Base-by-base conservation (phyloP, 352 stramenopile species). In the Phytophthora idaei region DNA sequence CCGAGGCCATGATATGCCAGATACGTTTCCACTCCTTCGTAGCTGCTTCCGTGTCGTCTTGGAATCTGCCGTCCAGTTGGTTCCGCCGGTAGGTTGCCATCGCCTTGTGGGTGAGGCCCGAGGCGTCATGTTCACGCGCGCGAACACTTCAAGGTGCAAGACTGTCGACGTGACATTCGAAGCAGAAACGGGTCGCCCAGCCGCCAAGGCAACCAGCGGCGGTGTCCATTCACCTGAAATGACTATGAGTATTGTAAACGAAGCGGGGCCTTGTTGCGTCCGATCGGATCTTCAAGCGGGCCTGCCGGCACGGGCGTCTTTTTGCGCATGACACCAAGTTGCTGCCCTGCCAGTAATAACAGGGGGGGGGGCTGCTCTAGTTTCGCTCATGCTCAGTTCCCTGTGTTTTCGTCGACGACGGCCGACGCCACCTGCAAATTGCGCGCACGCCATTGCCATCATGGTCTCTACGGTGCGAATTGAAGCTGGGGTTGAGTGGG, bases 401-500 rank as follows among this genome's bases (percentile, higher is more conserved):
- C 11, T n/a, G 48, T 15, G 12, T 25, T 25, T 2, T 52, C 29
- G 47, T 27, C 29, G 44, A 49, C 14, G n/a, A 28, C 32, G 17
- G 32, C 31, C 21, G 14, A 29, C 6, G 27, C 17, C 50, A 27
- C 14, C 14, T 21, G 17, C 48, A 27, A 15, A 28, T 49, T 58
- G 44, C 15, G 3, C 29, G 50, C 32, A 57, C 50, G 32, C 50
- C 50, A 57, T 42, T 37, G 36, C 21, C 21, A 25, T 28, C 46
- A 34, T 15, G 25, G 57, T 57, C 57, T 50, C 57, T 51, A 64
- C 46, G 46, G 12, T 34, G 5, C 54, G 54, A 69, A 57, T 69
- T 69, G 61, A 64, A 69, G 61, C 47, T 69, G 54, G 17, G 4
- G 37, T 28, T 39, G 11, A 69, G 61, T 69, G 54, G 61, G 44